Base-by-base conservation (phyloP, 2,329 filamentous ascomycete genomes). In the Fusarium sp. region DNA sequence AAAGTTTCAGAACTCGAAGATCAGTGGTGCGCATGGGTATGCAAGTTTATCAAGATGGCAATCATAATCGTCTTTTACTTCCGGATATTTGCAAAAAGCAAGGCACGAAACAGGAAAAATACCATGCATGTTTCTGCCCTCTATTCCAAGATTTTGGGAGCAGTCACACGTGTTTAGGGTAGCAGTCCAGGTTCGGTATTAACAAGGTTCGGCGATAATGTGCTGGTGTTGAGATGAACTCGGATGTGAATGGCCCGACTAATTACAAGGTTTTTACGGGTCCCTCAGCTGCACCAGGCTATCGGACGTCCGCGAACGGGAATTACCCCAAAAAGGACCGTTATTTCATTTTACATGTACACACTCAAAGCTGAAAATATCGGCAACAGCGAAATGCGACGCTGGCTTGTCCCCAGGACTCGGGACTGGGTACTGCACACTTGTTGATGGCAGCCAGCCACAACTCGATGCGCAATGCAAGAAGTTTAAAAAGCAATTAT, bases 181-280 rank as follows among this genome's bases (percentile, higher is more conserved):
- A 71, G 68, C 30, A 63, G 30, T 34, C 13, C 13, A 15, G 55
- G 44, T 9, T 16, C 34, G 10, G 36, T 27, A 3, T 59, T 16
- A 12, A 30, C 34, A 12, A 28, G 37, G 47, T 36, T 36, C 2
- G 15, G 48, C 48, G 53, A 44, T 41, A 47, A 44, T 46, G 12
- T 60, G 56, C 27, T 37, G 51, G 43, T 67, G 59, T 70, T 67
- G 53, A 51, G 50, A 47, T 36, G 41, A 64, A 58, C 54, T 65
- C 46, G 54, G 28, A 27, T 71, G 51, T 71, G 55, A 71, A 51
- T 70, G 68, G 60, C 34, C 52, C 57, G 64, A 46, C 37, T n/a
- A 46, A 43, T 30, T 46, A 18, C 50, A 64, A 53, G 54, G 51
- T 60, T 71, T 63, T 39, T 43, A 34, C 12, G 31, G 31, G 31